Base-by-base conservation (phyloP, 2,329 filamentous ascomycete genomes). In the Samsoniella hepiali region DNA sequence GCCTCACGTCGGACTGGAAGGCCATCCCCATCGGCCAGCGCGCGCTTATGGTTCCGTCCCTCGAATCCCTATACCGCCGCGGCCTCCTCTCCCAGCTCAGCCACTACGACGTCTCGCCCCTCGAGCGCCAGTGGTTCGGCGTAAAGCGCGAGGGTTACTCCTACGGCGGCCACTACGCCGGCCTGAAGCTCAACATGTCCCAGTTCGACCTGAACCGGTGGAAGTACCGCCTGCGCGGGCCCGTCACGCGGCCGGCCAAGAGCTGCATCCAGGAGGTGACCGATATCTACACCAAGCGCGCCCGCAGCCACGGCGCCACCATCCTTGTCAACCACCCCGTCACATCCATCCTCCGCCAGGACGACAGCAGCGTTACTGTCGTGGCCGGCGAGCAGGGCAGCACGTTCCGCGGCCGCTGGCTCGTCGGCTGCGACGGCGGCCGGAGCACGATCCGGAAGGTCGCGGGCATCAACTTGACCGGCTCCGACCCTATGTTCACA, bases 401-500 rank as follows among this genome's bases (percentile, higher is more conserved):
- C 32, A 49, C 44, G 17, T 58, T 58, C 32, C 56, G 56, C 32
- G 56, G 56, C 32, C 62, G 63, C 11, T 79, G 77, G 73, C 71
- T 79, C 3, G 72, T 79, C 1, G 78, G 78, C 13, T 79, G 77
- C 60, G 78, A 81, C 64, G 77, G 77, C 17, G 77, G 76, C 3
- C 73, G 73, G 17, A 79, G 77, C 64, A 64, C 68, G 4, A 69
- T 79, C n/a, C 74, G 78, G 62, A 72, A 73, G 54, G 68, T 71
- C n/a, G 74, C 72, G 0, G 73, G 72, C 2, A 75, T 79, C 64
- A 67, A 70, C 1, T 75, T 78, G 62, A 66, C 68, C 36, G 77
- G 77, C 1, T 76, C 74, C 34, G 72, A 73, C 22, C 65, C 77
- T 10, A 71, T 71, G 51, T 72, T 76, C 17, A 78, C 73, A 7